Evolutionary conservation across 2,329 filamentous ascomycete genomes (phyloP).

Genomic region (Trichoderma sp.): DNA sequence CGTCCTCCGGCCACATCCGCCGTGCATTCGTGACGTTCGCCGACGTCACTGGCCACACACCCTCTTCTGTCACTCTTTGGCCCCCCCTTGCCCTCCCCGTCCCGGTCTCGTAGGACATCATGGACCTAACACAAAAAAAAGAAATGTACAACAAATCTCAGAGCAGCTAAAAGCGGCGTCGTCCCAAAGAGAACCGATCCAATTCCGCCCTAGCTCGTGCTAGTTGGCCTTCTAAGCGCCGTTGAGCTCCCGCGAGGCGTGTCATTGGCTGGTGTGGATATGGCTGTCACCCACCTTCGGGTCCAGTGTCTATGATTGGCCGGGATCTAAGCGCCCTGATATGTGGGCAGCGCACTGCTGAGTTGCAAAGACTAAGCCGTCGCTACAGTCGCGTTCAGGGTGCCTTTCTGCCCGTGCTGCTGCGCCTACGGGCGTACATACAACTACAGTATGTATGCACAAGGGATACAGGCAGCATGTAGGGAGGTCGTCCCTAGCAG

Average conservation of each 20-base stretch:
- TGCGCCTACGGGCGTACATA: slow-evolving; percentile 7
- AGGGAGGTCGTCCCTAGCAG: neutral
- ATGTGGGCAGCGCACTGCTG: slow-evolving; percentile 28
- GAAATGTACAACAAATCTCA: neutral
- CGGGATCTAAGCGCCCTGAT: slow-evolving; percentile 41
- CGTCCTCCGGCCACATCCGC: slow-evolving; percentile 20
- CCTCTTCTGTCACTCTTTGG: slow-evolving; percentile 18
- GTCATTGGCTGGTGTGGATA: slow-evolving; percentile 38
- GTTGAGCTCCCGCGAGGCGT: slow-evolving; percentile 30
- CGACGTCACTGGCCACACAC: slow-evolving; percentile 29
- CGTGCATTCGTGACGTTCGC: slow-evolving; percentile 22
- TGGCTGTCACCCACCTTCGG: slow-evolving; percentile 41
- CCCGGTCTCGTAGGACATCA: slow-evolving; percentile 21
- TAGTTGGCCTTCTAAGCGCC: slow-evolving; percentile 42
- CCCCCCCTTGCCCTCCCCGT: neutral
- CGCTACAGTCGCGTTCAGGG: slow-evolving; percentile 23
- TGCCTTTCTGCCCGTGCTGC: slow-evolving; percentile 16
- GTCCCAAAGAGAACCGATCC: slow-evolving; percentile 22
- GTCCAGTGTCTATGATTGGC: slow-evolving; percentile 41
- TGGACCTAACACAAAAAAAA: slow-evolving; percentile 10
- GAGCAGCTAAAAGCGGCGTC: slow-evolving; percentile 25
- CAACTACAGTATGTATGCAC: slow-evolving; percentile 17
- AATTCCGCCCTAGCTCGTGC: slow-evolving; percentile 37
- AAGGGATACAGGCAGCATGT: slow-evolving; percentile 17
- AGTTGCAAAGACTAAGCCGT: slow-evolving; percentile 28